Percentiles rank a stretch among this genome's conserved stretches.
These are phyloP conservation scores for Tolypocladium ophioglossoides DNA, from an alignment of 2,329 filamentous ascomycete species.

Conservation along the genomic window DNA sequence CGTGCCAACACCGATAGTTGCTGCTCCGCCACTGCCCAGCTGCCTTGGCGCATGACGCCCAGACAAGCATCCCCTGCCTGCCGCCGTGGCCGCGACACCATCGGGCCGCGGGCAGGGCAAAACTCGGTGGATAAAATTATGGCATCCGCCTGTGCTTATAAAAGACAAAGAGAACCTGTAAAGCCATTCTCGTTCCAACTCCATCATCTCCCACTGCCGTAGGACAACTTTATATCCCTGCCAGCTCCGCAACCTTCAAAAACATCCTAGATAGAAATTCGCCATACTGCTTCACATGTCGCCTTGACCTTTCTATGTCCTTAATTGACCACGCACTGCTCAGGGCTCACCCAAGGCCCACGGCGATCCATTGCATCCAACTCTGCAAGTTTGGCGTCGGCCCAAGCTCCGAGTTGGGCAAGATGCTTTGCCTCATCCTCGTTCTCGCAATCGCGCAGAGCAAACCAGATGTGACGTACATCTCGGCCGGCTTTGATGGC, in stretches of 20 bases:
- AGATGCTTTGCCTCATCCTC: neutral
- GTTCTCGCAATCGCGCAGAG: constrained; percentile 4
- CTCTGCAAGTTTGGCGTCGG: neutral
- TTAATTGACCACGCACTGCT: neutral
- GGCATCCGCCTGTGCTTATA: neutral
- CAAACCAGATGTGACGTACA: constrained; percentile 17
- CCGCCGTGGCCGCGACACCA: no score
- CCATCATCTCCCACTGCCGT: neutral
- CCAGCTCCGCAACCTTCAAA: neutral
- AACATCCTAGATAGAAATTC: neutral
- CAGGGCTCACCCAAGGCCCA: neutral
- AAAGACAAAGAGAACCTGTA: neutral
- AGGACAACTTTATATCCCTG: neutral
- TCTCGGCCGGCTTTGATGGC: constrained; percentile 14
- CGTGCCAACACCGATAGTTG: neutral
- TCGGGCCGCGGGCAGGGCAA: neutral
- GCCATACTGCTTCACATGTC: neutral
- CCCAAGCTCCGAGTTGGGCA: neutral
- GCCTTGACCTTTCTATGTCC: neutral
- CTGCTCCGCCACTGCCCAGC: neutral
- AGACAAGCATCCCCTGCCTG: no score
- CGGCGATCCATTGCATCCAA: neutral
- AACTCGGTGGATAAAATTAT: neutral
- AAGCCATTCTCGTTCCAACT: neutral
- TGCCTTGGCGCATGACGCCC: neutral